phyloP scores from a whole-genome alignment of 2,329 filamentous ascomycete genomes.

The Neofusicoccum laricinum region DNA sequence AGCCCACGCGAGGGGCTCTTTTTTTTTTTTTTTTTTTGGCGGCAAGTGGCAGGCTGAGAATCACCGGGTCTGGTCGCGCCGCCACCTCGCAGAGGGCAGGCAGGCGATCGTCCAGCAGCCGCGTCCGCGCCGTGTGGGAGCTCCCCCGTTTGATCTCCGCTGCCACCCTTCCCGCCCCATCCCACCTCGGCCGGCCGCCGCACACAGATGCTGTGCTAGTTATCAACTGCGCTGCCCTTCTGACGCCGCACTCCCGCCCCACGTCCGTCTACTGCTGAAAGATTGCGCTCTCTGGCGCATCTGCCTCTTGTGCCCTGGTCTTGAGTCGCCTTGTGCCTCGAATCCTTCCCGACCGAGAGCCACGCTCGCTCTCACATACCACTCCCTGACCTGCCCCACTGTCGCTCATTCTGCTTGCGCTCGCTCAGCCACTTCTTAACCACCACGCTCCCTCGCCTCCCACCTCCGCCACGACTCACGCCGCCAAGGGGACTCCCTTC shows the following conservation, averaged over 20 bases:
- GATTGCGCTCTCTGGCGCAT: not conserved
- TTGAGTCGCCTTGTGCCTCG: slow-evolving; percentile 10
- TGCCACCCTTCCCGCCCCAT: not conserved
- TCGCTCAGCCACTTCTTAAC: not conserved
- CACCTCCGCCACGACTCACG: not conserved
- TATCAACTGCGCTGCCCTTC: not conserved
- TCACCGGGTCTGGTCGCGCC: not conserved
- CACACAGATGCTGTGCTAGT: not conserved
- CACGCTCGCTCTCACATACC: not conserved
- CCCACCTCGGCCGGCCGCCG: not conserved
- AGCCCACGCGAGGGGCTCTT: not conserved
- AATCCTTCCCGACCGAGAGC: not conserved
- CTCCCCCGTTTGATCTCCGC: not conserved
- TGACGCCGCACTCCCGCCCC: not conserved
- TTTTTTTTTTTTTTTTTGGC: too few relatives aligned
- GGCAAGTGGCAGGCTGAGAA: not conserved
- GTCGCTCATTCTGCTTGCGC: not conserved
- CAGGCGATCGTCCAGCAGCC: not conserved
- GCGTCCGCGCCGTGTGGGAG: not conserved
- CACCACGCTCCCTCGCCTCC: not conserved
- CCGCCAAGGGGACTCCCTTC: not conserved
- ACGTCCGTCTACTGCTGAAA: not conserved
- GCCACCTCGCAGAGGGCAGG: not conserved
- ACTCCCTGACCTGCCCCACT: not conserved
- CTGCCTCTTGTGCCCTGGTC: not conserved